Evolutionary conservation across 345 rosid genomes (phyloP), one percentile per base, ranked within the genome.

Genomic region (Noccaea bulbosa): DNA sequence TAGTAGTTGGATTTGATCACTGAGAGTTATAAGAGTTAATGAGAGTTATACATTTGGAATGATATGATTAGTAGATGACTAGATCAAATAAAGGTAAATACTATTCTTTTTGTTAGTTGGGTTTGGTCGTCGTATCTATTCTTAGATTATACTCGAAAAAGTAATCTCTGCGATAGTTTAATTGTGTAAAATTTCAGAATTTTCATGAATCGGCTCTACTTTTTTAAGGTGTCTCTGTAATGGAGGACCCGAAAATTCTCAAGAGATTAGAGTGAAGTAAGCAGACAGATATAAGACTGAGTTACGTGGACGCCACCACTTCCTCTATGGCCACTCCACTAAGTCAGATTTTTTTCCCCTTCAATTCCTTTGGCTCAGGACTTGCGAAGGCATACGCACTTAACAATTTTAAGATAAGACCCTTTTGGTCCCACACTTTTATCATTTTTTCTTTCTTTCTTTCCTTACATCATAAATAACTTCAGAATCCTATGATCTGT

Each of bases 271-370:
- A 77, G 84, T 83, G 91, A 88, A 81, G 65, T 70, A 70, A 74
- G 69, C 70, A 75, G 78, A 75, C 65, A 75, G 38, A 34, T 75
- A 79, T 51, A 64, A 67, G 69, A 62, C 55, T 58, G 11, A 4
- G 66, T 83, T 82, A 79, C 73, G 82, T 85, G 90, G 87, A 85
- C 40, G 53, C 81, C 96, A 88, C 90, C 78, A 74, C 67, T 55
- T 61, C 81, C 70, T 75, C 22, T 75, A 62, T 89, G 87, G 82
- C 59, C 86, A 72, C 70, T 75, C 81, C 89, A 84, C 91, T 83
- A 37, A 37, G 49, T 53, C 27, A 56, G 57, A 72, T 78, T 55
- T 60, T 34, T 41, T 35, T 6, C 11, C 24, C 72, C 65, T 69
- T 58, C 60, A 62, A 20, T 55, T 20, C 30, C 15, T 49, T n/a